These are phyloP conservation scores for Thelephora ganbajun DNA, from an alignment of 768 basidiomycete species.

Conservation along the genomic window DNA sequence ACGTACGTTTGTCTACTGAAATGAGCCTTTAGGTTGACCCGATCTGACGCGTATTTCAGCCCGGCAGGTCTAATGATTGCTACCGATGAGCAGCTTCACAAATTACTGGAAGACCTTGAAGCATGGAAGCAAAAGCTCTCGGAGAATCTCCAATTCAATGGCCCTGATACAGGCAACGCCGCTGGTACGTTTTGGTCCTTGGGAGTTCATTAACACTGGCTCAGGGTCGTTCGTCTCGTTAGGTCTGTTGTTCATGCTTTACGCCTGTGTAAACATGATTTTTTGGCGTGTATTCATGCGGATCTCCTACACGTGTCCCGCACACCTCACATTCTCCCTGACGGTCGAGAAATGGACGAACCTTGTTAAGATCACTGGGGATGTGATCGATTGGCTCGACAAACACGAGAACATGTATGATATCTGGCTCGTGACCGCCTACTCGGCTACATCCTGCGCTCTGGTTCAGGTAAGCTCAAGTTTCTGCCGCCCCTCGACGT, in stretches of 20 bases:
- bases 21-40: neutral
- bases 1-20: constrained; percentile 31
- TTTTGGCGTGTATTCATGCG: constrained; percentile 99
- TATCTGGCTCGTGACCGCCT: constrained; percentile 76
- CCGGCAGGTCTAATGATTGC: constrained; percentile 81
- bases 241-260: constrained; percentile 84
- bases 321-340: constrained; percentile 76
- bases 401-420: constrained; percentile 71
- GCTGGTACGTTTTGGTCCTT: constrained; percentile 39
- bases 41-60: constrained; percentile 22
- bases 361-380: constrained; percentile 58
- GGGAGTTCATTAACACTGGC: neutral
- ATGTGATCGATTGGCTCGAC: constrained; percentile 85
- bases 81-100: constrained; percentile 64
- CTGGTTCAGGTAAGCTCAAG: constrained; percentile 62
- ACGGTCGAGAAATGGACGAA: constrained; percentile 70
- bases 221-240: neutral
- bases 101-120: constrained; percentile 51
- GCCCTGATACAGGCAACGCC: constrained; percentile 46
- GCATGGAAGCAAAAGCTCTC: constrained; percentile 73
- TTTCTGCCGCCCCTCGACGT: neutral
- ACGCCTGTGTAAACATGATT: constrained; percentile 86
- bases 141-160: constrained; percentile 62
- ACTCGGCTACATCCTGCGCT: constrained; percentile 79
- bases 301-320: constrained; percentile 85